phyloP scores from a whole-genome alignment of 2,329 filamentous ascomycete species.

The Pseudopyricularia cyperi region DNA sequence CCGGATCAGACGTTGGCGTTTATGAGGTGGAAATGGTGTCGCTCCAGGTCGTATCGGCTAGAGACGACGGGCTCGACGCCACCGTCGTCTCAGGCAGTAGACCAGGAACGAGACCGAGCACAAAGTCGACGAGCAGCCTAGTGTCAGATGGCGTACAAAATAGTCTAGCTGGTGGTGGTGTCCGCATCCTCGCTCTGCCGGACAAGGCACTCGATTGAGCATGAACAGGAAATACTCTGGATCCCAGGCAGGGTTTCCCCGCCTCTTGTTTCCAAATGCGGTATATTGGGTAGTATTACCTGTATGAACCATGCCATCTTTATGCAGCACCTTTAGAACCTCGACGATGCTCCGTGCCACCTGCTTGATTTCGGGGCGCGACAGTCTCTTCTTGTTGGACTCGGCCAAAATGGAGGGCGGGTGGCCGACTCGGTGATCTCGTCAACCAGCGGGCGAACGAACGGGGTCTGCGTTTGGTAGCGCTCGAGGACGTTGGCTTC shows the following conservation, averaged over 20 bases:
- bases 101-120: too few relatives aligned
- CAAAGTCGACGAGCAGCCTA: too few relatives aligned
- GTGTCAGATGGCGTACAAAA: too few relatives aligned
- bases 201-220: too few relatives aligned
- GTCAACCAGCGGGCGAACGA: slow-evolving; percentile 12
- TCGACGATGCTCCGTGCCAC: slow-evolving; percentile 11
- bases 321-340: slow-evolving; percentile 11
- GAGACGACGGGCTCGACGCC: too few relatives aligned
- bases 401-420: slow-evolving; percentile 12
- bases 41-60: too few relatives aligned
- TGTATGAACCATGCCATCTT: slow-evolving; percentile 12
- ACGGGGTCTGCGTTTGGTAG: slow-evolving; percentile 10
- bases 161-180: too few relatives aligned
- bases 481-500: slow-evolving; percentile 14
- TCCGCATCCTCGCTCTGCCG: too few relatives aligned
- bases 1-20: neutral
- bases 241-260: neutral
- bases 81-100: too few relatives aligned
- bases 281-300: slow-evolving; percentile 2
- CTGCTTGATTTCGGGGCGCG: slow-evolving; percentile 14
- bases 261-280: neutral
- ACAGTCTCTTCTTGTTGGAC: slow-evolving; percentile 11
- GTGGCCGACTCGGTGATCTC: slow-evolving; percentile 10
- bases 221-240: neutral
- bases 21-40: too few relatives aligned